Percentiles rank a stretch among this genome's conserved stretches.
phyloP scores from a whole-genome alignment of 2,329 filamentous ascomycete species.

The Pseudocercospora fijiensis region DNA sequence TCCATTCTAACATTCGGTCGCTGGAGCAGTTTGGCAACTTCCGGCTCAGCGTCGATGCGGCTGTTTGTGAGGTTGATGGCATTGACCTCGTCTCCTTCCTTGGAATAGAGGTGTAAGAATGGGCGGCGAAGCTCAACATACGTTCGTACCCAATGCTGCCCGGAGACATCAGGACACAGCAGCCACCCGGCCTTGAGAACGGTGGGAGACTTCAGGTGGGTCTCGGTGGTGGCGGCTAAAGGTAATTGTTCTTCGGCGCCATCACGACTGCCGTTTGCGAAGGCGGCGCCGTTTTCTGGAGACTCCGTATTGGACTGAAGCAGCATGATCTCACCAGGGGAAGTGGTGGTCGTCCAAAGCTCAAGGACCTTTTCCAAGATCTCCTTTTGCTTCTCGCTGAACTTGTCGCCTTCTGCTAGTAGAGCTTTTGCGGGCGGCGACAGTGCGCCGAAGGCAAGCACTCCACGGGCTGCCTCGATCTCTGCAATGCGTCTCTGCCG shows the following conservation, averaged over 20 bases:
- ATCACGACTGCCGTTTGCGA: constrained; percentile 35
- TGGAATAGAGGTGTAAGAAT: constrained; percentile 86
- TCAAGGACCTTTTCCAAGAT: constrained; percentile 57
- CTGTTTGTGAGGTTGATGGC: constrained; percentile 86
- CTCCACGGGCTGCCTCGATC: constrained; percentile 70
- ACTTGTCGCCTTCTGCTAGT: constrained; percentile 31
- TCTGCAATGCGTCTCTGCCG: constrained; percentile 73
- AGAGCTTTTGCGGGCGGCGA: constrained; percentile 46
- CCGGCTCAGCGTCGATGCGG: constrained; percentile 87
- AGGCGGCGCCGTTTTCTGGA: constrained; percentile 60
- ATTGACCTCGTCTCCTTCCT: constrained; percentile 85
- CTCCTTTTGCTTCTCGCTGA: constrained; percentile 39
- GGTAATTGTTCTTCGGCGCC: constrained; percentile 53
- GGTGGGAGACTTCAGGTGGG: constrained; percentile 70
- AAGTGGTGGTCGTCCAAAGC: constrained; percentile 58
- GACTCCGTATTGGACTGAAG: constrained; percentile 60
- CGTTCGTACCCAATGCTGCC: constrained; percentile 81
- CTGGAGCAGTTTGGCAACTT: constrained; percentile 72
- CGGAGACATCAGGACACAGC: constrained; percentile 72
- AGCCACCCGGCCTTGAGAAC: constrained; percentile 85
- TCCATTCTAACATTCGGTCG: constrained; percentile 37
- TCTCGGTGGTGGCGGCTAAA: constrained; percentile 73
- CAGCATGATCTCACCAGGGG: constrained; percentile 48
- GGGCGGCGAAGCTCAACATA: constrained; percentile 90
- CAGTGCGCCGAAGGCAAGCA: constrained; percentile 47